phyloP scores from a whole-genome alignment of 2,329 filamentous ascomycete genomes.

The Cadophora malorum region DNA sequence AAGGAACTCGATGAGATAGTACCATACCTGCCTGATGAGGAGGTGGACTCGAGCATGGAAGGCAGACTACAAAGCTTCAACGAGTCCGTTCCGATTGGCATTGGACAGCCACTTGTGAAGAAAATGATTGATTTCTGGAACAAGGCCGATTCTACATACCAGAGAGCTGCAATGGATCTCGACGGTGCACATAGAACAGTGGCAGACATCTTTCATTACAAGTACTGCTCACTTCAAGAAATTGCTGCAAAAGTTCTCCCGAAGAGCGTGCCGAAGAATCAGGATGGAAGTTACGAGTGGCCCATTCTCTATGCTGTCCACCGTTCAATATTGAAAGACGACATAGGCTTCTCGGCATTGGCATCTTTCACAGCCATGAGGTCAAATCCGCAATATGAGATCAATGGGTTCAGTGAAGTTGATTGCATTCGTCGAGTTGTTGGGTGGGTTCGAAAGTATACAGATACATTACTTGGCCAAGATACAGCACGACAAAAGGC shows the following conservation, averaged over 20 bases:
- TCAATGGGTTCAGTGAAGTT: slow-evolving; percentile 63
- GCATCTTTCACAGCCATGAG: slow-evolving; percentile 54
- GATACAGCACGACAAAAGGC: background rate
- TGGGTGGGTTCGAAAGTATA: slow-evolving; percentile 59
- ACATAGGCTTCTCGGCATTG: slow-evolving; percentile 63
- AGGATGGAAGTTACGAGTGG: slow-evolving; percentile 50
- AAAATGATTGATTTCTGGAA: slow-evolving; percentile 52
- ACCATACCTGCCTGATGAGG: slow-evolving; percentile 52
- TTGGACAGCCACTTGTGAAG: slow-evolving; percentile 52
- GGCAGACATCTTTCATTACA: slow-evolving; percentile 51
- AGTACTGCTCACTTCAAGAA: slow-evolving; percentile 51
- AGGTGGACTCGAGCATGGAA: slow-evolving; percentile 44
- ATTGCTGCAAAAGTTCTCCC: slow-evolving; percentile 52
- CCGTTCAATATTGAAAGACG: slow-evolving; percentile 64
- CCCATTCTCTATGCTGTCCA: slow-evolving; percentile 73
- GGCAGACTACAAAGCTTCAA: slow-evolving; percentile 48
- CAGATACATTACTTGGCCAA: slow-evolving; percentile 39
- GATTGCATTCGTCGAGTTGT: slow-evolving; percentile 57
- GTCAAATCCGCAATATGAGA: slow-evolving; percentile 65
- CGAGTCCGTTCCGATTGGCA: slow-evolving; percentile 51
- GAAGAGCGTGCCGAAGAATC: slow-evolving; percentile 30
- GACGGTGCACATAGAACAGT: slow-evolving; percentile 56
- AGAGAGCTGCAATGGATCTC: slow-evolving; percentile 51
- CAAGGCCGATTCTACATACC: slow-evolving; percentile 54
- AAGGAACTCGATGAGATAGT: slow-evolving; percentile 51